Conservation (phyloP, 805 yeast genomes). For the Hanseniaspora thailandica region DNA sequence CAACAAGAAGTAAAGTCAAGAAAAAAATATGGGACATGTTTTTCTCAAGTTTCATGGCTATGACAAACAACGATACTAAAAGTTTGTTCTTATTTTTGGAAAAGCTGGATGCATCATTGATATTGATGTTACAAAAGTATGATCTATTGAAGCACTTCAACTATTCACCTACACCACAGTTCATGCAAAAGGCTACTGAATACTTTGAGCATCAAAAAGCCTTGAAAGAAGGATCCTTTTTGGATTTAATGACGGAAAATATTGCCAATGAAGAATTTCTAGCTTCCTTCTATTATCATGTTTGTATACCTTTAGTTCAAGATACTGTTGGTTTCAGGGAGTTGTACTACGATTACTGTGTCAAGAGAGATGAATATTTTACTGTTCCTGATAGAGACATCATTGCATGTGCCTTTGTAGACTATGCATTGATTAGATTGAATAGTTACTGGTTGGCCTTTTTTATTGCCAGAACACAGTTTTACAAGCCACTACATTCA, state of each 20-base stretch:
- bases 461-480: conserved; percentile 11
- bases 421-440: not conserved
- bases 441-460: conserved; percentile 13
- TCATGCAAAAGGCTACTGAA: not conserved
- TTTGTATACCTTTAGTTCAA: not conserved
- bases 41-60: not conserved
- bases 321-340: conserved; percentile 8
- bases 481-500: not conserved
- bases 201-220: not conserved
- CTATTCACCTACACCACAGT: not conserved
- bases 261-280: conserved; percentile 11
- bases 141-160: not conserved
- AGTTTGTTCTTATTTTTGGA: conserved; percentile 8
- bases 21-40: conserved; percentile 4
- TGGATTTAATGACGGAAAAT: not conserved
- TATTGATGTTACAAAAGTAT: not conserved
- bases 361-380: conserved; percentile 10
- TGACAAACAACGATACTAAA: not conserved
- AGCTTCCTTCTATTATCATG: conserved; percentile 1
- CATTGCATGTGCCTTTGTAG: conserved; percentile 1
- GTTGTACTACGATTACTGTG: conserved; percentile 10
- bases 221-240: not conserved
- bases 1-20: not conserved
- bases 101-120: conserved; percentile 1
- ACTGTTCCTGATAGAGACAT: not conserved